Percentiles rank a stretch among this genome's conserved stretches.
Evolutionary conservation across 371 early-diverging fungal genomes (phyloP).

Genomic region (Mucor irregularis): DNA sequence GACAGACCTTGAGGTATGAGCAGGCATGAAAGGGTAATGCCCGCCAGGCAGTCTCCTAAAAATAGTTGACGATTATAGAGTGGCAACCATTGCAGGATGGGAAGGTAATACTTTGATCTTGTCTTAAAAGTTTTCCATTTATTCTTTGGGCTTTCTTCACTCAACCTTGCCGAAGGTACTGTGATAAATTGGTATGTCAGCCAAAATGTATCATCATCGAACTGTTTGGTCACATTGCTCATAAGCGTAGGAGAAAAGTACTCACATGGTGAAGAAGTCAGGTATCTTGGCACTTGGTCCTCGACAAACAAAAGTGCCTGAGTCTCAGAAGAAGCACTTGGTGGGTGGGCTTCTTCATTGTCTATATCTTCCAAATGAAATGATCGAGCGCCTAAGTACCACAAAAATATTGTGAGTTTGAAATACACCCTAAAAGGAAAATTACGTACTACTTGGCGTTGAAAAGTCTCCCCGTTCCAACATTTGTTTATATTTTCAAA

Average conservation of each 20-base stretch:
- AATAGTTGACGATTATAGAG: constrained; percentile 59
- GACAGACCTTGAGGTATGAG: constrained; percentile 89
- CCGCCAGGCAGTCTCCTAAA: constrained; percentile 78
- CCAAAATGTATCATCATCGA: background rate
- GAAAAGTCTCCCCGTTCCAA: background rate
- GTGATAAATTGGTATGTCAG: background rate
- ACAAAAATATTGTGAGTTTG: background rate
- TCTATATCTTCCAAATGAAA: constrained; percentile 23
- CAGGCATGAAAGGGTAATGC: constrained; percentile 86
- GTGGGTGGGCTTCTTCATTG: constrained; percentile 18
- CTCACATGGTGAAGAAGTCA: constrained; percentile 34
- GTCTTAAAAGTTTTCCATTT: constrained; percentile 45
- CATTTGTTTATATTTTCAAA: background rate
- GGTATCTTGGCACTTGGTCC: constrained; percentile 28
- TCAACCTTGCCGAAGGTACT: constrained; percentile 40
- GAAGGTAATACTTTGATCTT: constrained; percentile 85
- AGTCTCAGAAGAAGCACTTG: constrained; percentile 20
- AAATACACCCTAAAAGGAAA: background rate
- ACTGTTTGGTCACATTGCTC: background rate
- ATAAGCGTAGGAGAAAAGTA: background rate
- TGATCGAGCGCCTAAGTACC: constrained; percentile 11
- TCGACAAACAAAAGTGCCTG: constrained; percentile 14
- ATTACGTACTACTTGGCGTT: background rate
- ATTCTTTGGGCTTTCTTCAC: constrained; percentile 33
- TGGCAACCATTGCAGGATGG: constrained; percentile 88